Evolutionary conservation across 2,329 filamentous ascomycete genomes (phyloP), one percentile per base, ranked within the genome.

Genomic region (Metarhizium sp.): DNA sequence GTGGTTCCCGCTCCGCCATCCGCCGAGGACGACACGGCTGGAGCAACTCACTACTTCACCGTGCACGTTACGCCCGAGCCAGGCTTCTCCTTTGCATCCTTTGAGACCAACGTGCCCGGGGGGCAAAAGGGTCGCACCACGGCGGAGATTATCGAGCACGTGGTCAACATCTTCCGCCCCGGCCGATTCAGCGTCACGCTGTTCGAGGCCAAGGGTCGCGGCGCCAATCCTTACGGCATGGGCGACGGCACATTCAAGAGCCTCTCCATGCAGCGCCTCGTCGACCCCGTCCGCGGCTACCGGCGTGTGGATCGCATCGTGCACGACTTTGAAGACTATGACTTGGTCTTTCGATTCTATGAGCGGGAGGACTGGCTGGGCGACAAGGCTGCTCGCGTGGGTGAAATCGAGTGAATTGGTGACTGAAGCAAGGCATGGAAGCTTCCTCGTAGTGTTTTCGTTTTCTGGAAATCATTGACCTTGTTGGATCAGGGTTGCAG

Each of bases 1-100:
- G 92, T 99, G 20, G 82, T 99, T 46, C 94, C 94, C 6, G 86
- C 90, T 51, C 85, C 89, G 0, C 75, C 80, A 14, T 75, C 62
- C 4, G 50, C 55, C 14, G 49, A 63, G 50, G 57, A 57, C n/a
- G 61, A 65, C 40, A 63, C 63, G 52, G 61, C 61, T 58, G 77
- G 77, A 53, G 75, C 80, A 4, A 87, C 83, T 45, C 91, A 97
- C 73, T 99, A 99, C 75, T 99, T 96, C 74, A 99, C 92, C 1
- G 94, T 99, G 29, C 94, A 99, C 68, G 94, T 99, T 61, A 99
- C 94, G 0, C 94, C 94, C 0, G 94, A 99, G 78, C 90, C 92
- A 14, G 85, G 96, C 66, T 99, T 92, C 77, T 96, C 92, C 5
- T 99, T 95, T 70, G 94, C 94, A 40, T 96, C 91, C 2, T 99